Base-by-base conservation (phyloP, 768 basidiomycete species). In the Phaeotremella skinneri region DNA sequence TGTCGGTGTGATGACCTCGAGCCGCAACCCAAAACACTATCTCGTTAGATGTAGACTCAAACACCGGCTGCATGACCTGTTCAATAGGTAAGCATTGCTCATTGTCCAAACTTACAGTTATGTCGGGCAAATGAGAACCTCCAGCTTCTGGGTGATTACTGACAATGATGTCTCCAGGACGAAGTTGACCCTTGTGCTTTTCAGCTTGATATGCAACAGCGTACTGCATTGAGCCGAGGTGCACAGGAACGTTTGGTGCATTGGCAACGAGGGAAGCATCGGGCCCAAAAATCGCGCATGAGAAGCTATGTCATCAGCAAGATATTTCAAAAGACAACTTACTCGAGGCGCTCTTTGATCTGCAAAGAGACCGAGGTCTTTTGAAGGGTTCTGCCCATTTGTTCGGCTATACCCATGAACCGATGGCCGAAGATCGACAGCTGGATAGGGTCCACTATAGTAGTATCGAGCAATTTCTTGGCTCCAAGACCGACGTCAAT, bases 321-420 rank as follows among this genome's bases (percentile, higher is more conserved):
- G 47, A 4, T 48, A 45, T 31, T 54, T 51, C n/a, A 6, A 25
- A 6, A 31, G 13, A 16, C 14, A 23, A 58, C 56, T 50, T 27
- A 58, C 56, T 56, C 55, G 21, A 56, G 27, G 17, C 55, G 55
- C 47, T 56, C 55, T 26, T 61, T 61, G 20, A 64, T 54, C 51
- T 62, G 56, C 1, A 62, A 50, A 20, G 66, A 67, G 26, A 64
- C 51, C n/a, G 63, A 45, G 7, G 63, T 67, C 41, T 61, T 62
- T 49, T 64, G 66, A 2, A 67, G 43, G 4, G 52, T 54, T 30
- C 59, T 48, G 23, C 66, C 66, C 66, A 67, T 67, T 21, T 59
- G 58, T 29, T 67, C 66, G 30, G 66, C 66, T 48, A 63, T 67
- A 3, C 23, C 27, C 64, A 66, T 66, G 64, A 66, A 66, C 3